phyloP scores from a whole-genome alignment of 306 rosid genomes.

The Fagus crenata region DNA sequence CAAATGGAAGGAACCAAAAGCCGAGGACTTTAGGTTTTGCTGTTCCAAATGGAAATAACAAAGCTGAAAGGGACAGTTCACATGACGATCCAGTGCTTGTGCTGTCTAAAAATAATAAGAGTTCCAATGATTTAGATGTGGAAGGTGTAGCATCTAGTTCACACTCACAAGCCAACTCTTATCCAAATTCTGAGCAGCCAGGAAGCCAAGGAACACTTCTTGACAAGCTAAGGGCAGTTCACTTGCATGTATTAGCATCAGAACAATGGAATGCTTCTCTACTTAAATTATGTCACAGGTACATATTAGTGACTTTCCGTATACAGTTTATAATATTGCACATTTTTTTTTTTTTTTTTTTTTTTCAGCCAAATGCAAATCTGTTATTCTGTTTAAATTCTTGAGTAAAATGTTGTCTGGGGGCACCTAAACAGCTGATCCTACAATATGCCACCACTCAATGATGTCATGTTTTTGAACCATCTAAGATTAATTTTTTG shows the following conservation, averaged over 20 bases:
- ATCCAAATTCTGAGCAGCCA: background rate
- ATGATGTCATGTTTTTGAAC: background rate
- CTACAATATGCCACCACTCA: background rate
- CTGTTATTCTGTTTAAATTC: background rate
- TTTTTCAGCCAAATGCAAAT: background rate
- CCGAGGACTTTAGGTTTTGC: background rate
- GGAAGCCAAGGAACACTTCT: background rate
- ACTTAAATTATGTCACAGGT: conserved; percentile 15
- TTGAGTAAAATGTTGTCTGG: background rate
- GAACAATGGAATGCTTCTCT: conserved; percentile 14
- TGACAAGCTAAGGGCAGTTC: conserved; percentile 2
- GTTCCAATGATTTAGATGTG: background rate
- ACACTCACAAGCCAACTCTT: background rate
- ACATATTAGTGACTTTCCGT: background rate
- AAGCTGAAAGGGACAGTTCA: background rate
- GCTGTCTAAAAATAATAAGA: background rate
- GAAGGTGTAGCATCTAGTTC: background rate
- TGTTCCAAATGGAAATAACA: background rate
- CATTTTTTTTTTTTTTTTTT: too few species aligned
- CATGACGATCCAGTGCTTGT: background rate
- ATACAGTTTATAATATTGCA: background rate
- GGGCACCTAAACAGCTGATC: background rate
- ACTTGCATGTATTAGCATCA: conserved; percentile 12
- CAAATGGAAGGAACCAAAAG: background rate
- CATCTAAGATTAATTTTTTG: background rate